Evolutionary conservation across 177 flowering plant species (phyloP).

Genomic region (Vitis hybrid): DNA sequence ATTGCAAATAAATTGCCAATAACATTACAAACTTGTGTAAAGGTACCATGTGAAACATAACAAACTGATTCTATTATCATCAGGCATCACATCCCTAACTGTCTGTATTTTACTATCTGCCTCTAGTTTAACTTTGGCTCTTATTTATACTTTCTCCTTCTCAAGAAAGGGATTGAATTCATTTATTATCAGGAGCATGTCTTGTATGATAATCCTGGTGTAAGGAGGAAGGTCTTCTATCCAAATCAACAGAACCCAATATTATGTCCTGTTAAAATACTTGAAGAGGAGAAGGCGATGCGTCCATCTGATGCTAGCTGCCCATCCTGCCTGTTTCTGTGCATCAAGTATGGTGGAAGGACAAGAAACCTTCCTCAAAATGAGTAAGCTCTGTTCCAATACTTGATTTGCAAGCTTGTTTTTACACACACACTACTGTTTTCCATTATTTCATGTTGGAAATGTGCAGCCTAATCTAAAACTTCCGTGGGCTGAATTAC

Average conservation of each 20-base stretch:
- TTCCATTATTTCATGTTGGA: no score
- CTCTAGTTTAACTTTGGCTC: background rate
- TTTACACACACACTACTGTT: no score
- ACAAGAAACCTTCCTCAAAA: slow-evolving; percentile 72
- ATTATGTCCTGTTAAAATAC: slow-evolving; percentile 58
- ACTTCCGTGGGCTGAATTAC: background rate
- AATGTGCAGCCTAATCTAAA: background rate
- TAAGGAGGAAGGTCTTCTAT: slow-evolving; percentile 51
- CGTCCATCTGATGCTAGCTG: slow-evolving; percentile 56
- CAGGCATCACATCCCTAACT: no score
- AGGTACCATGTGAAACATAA: no score
- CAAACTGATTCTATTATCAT: background rate
- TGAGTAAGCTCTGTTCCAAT: slow-evolving; percentile 37
- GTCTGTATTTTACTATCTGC: background rate
- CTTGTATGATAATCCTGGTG: slow-evolving; percentile 57
- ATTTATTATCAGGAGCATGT: slow-evolving; percentile 51
- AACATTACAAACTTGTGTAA: no score
- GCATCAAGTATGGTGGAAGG: slow-evolving; percentile 71
- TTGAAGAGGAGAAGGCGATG: slow-evolving; percentile 65
- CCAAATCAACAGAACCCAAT: slow-evolving; percentile 50
- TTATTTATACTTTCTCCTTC: background rate
- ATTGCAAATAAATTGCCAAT: no score
- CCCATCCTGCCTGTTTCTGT: slow-evolving; percentile 59
- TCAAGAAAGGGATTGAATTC: background rate
- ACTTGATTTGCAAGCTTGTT: background rate